Evolutionary conservation across 768 basidiomycete genomes (phyloP).

Genomic region (Tylopilus felleus): DNA sequence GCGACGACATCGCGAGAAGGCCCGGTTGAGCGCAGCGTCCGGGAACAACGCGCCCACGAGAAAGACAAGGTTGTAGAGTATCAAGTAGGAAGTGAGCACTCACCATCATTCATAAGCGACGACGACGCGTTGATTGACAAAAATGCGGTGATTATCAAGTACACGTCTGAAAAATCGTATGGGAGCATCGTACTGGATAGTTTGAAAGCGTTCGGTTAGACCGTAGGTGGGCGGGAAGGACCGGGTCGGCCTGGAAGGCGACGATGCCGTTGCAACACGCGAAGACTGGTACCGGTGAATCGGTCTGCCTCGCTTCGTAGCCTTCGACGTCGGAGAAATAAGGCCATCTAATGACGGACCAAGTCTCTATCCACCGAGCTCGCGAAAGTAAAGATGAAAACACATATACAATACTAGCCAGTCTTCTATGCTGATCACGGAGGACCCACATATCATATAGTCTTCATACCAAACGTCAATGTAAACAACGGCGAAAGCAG

Average conservation of each 20-base stretch:
- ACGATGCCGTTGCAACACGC: conserved; percentile 47
- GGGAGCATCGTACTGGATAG: conserved; percentile 34
- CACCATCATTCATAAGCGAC: conserved; percentile 37
- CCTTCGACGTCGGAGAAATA: conserved; percentile 40
- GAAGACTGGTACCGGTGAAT: conserved; percentile 42
- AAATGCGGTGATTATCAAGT: conserved; percentile 36
- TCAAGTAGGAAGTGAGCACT: not conserved
- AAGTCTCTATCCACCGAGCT: not conserved
- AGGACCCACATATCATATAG: conserved; percentile 24
- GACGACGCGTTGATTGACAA: conserved; percentile 39
- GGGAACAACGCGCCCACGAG: too few species aligned
- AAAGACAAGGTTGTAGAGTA: too few species aligned
- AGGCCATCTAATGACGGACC: conserved; percentile 29
- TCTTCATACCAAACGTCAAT: conserved; percentile 5
- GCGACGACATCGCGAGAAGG: not conserved
- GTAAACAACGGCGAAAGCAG: not conserved
- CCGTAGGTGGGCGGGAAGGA: conserved; percentile 39
- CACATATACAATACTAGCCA: conserved; percentile 16
- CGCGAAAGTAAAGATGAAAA: not conserved
- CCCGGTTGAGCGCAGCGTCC: not conserved
- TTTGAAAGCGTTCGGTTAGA: conserved; percentile 36
- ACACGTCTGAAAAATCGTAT: conserved; percentile 41
- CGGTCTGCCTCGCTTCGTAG: conserved; percentile 33
- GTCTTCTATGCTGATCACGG: conserved; percentile 18
- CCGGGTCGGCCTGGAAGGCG: conserved; percentile 38